Percentiles rank a stretch among this genome's conserved stretches.
Conservation (phyloP, 75 land plant genomes). For the Pseudotsuga menziesii region DNA sequence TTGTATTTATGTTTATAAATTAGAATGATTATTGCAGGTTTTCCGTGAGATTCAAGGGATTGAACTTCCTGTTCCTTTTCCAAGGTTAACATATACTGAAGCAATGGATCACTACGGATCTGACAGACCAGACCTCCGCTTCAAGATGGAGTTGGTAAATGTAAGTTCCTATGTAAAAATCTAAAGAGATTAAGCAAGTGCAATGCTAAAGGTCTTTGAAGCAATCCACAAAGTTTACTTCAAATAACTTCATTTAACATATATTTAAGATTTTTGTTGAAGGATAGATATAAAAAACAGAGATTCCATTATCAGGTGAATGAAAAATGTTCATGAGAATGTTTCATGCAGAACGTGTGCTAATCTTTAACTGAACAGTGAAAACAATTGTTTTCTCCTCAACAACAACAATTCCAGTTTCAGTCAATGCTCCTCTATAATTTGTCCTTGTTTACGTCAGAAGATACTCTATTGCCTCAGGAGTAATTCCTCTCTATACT, state of each 20-base stretch:
- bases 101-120: slow-evolving; percentile 91
- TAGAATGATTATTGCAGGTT: slow-evolving; percentile 36
- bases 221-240: not conserved
- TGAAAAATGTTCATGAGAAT: not conserved
- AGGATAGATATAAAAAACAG: not conserved
- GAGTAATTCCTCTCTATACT: not conserved
- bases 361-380: not conserved
- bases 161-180: slow-evolving; percentile 24
- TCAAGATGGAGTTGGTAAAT: slow-evolving; percentile 75
- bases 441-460: not conserved
- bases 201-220: not conserved
- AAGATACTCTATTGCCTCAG: not conserved
- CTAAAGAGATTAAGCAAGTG: not conserved
- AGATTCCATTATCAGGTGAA: not conserved
- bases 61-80: slow-evolving; percentile 86
- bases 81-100: slow-evolving; percentile 90
- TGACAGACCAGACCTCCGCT: slow-evolving; percentile 89
- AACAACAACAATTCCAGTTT: not conserved
- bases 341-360: not conserved
- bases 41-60: slow-evolving; percentile 71
- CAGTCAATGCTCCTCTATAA: not conserved
- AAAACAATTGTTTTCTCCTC: not conserved
- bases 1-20: not conserved
- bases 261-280: not conserved
- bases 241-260: not conserved